Conservation (phyloP, 306 rosid genomes). For the Dalbergia cultrata region DNA sequence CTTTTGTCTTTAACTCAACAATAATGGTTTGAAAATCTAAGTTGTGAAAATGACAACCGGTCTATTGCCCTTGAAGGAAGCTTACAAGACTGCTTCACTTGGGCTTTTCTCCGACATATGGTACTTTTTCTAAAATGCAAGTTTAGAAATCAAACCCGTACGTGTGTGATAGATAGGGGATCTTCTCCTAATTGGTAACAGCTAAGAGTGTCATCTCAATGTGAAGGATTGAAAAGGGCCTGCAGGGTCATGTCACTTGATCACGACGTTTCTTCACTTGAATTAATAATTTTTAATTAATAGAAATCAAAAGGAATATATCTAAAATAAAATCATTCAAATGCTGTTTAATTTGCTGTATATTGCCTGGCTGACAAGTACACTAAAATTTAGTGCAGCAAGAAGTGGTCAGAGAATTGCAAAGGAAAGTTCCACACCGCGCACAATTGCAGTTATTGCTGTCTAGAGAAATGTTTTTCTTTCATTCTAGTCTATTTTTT, state of each 20-base stretch:
- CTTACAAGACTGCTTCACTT: conserved; percentile 46
- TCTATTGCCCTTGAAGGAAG: conserved; percentile 45
- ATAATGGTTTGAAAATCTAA: neutral
- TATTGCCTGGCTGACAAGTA: conserved; percentile 28
- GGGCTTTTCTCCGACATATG: conserved; percentile 44
- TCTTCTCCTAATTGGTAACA: conserved; percentile 56
- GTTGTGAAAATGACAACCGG: conserved; percentile 55
- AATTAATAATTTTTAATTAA: conserved; percentile 2
- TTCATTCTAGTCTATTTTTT: no score
- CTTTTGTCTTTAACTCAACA: neutral
- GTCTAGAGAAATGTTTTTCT: no score
- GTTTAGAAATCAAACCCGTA: conserved; percentile 41
- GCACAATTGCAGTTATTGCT: neutral
- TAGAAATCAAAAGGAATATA: conserved; percentile 11
- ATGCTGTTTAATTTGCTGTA: conserved; percentile 41
- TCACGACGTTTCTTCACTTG: conserved; percentile 35
- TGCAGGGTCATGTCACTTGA: conserved; percentile 41
- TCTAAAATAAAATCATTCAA: conserved; percentile 2
- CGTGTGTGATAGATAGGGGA: conserved; percentile 45
- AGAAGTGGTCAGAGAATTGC: neutral
- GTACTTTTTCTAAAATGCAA: neutral
- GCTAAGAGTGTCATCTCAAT: conserved; percentile 59
- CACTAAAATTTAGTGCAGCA: neutral
- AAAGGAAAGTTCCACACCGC: neutral
- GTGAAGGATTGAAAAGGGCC: conserved; percentile 27